Evolutionary conservation across 805 yeast species (phyloP), one percentile per base, ranked within the genome.

Genomic region (Candida railenensis): DNA sequence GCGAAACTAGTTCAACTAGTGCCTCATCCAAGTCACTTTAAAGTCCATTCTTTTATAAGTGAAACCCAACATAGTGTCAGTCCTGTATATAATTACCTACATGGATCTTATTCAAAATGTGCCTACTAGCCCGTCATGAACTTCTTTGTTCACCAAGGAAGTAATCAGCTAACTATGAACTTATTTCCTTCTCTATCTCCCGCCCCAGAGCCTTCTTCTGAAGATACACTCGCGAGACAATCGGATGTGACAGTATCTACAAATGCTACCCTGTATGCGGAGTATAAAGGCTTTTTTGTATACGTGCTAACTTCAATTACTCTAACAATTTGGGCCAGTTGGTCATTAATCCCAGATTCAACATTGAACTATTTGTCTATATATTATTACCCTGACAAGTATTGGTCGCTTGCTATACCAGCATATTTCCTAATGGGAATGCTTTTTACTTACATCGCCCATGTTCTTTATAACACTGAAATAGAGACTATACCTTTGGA

Each of bases 331-430:
- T 87, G 87, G 76, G 52, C 83, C 1, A 49, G 78, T 3, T 92
- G 98, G 97, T 80, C 96, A 1, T 57, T 86, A 3, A 58, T 82
- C 0, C 97, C 97, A 0, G 78, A 79, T 34, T 50, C 57, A n/a
- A 55, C 77, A 32, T 76, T 86, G 19, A 74, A 81, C 47, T 55
- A 55, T 7, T 53, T 81, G 25, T 83, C 82, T 15, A 79, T 85
- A 16, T 79, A 76, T 56, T 90, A 83, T 63, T 87, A 83, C 55
- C 98, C 98, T 0, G 87, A 92, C 28, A 74, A 95, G 53, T 87
- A 91, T 83, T 94, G 98, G 99, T 84, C 96, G 2, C 60, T 87
- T 32, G 87, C 89, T 1, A 63, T 87, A 2, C 96, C 97, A 3
- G 74, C 88, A 12, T 80, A 80, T 53, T 74, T 85, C 3, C 65